Evolutionary conservation across 169 alveolate genomes (phyloP), one percentile per base, ranked within the genome.

Genomic region (Plasmodium cynomolgi): DNA sequence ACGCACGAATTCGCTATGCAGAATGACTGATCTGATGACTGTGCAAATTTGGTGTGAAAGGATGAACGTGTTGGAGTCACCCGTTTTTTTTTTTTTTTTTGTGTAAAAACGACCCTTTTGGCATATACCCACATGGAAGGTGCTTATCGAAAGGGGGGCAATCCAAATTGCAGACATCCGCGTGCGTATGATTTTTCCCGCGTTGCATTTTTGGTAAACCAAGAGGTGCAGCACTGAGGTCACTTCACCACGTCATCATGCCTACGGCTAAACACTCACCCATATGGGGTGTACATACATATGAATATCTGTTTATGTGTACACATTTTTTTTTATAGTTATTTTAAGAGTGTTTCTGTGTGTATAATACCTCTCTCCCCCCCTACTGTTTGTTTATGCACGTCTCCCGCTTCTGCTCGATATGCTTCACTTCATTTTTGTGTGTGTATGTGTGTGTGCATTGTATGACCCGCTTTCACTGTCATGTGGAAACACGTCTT

Each of bases 1-100:
- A 97, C 99, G 39, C 83, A 96, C 50, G 99, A 98, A 93, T 97
- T 93, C 95, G 99, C 99, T 4, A 86, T 86, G 81, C 77, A 62
- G 56, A 54, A 83, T 68, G 92, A 84, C 11, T 81, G 47, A 79
- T 47, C 54, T 17, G 73, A 58, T 58, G 20, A 23, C 1, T 58
- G 73, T 58, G 6, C 73, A 58, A 62, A 62, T 62, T 5, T 62
- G 33, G 34, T 23, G 33, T 5, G 68, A 47, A 81, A 50, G 26
- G 20, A 81, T 50, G 71, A 2, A 81, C 34, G 37, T n/a, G 33
- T 47, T 81, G 15, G 20, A 17, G 15, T 26, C 9, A 81, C 47
- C 56, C 47, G 5, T 74, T 74, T 39, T 81, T 44, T 81, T 81
- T 81, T 62, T 62, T 62, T 62, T 62, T 62, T 62, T 62, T 62